Evolutionary conservation across 441 rosid genomes (phyloP).

Genomic region (Euphorbia corollata): DNA sequence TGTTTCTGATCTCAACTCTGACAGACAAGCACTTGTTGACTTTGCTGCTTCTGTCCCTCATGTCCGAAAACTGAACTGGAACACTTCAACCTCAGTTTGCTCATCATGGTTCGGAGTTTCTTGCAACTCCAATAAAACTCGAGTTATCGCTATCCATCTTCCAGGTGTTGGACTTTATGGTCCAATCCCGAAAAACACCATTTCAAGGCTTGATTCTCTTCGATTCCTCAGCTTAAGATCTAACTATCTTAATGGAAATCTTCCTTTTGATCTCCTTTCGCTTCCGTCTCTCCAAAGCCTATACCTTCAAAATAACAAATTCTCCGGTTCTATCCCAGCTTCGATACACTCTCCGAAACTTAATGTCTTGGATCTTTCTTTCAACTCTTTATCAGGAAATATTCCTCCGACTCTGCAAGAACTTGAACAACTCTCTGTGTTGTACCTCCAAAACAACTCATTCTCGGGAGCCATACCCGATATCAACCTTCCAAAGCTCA

Average conservation of each 20-base stretch:
- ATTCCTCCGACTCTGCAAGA: slow-evolving; percentile 53
- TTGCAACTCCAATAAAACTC: slow-evolving; percentile 47
- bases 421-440: slow-evolving; percentile 43
- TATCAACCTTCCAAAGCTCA: slow-evolving; percentile 30
- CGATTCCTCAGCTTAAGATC: slow-evolving; percentile 71
- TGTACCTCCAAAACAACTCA: slow-evolving; percentile 48
- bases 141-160: slow-evolving; percentile 49
- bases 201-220: slow-evolving; percentile 54
- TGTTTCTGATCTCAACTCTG: slow-evolving; percentile 48
- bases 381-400: slow-evolving; percentile 51
- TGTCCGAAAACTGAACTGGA: slow-evolving; percentile 58
- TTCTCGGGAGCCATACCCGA: slow-evolving; percentile 60
- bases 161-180: slow-evolving; percentile 74
- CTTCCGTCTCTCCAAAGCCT: slow-evolving; percentile 50
- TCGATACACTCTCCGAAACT: slow-evolving; percentile 31
- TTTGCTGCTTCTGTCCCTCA: slow-evolving; percentile 49
- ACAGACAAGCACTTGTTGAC: slow-evolving; percentile 63
- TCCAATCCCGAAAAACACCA: slow-evolving; percentile 49
- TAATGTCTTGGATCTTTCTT: slow-evolving; percentile 55
- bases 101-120: slow-evolving; percentile 61
- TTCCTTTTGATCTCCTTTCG: slow-evolving; percentile 66
- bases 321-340: slow-evolving; percentile 50
- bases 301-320: slow-evolving; percentile 51
- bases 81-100: slow-evolving; percentile 50
- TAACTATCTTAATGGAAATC: slow-evolving; percentile 50